These are phyloP conservation scores for Phytophthora pseudosyringae DNA, from an alignment of 352 stramenopile species.

Conservation along the genomic window DNA sequence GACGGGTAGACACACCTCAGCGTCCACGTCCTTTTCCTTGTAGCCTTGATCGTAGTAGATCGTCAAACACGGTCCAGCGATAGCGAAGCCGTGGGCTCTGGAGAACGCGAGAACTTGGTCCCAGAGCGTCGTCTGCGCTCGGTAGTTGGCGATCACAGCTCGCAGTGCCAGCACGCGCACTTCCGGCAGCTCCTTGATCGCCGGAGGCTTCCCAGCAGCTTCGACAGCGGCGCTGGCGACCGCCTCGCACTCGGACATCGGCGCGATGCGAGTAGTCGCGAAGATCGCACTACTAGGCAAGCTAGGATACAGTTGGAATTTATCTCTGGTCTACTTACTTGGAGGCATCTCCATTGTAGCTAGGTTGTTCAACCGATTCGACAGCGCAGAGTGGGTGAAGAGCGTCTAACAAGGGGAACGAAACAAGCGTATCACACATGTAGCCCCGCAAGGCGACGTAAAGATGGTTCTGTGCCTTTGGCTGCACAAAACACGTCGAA, in stretches of 20 bases:
- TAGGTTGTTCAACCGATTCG: too few relatives aligned
- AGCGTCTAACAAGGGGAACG: too few relatives aligned
- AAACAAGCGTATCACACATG: too few relatives aligned
- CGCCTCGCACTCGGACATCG: constrained; percentile 31
- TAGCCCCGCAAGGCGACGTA: too few relatives aligned
- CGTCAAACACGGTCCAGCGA: constrained; percentile 37
- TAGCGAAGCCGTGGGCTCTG: constrained; percentile 18
- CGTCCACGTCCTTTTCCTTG: constrained; percentile 53
- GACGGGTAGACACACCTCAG: constrained; percentile 53
- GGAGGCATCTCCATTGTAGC: too few relatives aligned
- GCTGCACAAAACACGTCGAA: too few relatives aligned
- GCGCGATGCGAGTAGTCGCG: too few relatives aligned
- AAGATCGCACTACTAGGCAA: too few relatives aligned
- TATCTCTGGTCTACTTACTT: too few relatives aligned
- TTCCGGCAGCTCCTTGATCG: constrained; percentile 39
- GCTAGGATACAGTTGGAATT: too few relatives aligned
- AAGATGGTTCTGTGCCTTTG: too few relatives aligned
- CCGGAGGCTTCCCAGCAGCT: constrained; percentile 18
- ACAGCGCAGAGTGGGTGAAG: too few relatives aligned
- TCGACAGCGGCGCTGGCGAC: constrained; percentile 19
- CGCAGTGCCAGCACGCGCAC: constrained; percentile 48
- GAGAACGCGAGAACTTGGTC: constrained; percentile 36
- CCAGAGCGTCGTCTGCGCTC: constrained; percentile 51
- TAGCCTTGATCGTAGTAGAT: constrained; percentile 51
- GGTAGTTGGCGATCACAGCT: constrained; percentile 50